Conservation (phyloP, 2,329 filamentous ascomycete genomes). For the Lizonia empirigonia region DNA sequence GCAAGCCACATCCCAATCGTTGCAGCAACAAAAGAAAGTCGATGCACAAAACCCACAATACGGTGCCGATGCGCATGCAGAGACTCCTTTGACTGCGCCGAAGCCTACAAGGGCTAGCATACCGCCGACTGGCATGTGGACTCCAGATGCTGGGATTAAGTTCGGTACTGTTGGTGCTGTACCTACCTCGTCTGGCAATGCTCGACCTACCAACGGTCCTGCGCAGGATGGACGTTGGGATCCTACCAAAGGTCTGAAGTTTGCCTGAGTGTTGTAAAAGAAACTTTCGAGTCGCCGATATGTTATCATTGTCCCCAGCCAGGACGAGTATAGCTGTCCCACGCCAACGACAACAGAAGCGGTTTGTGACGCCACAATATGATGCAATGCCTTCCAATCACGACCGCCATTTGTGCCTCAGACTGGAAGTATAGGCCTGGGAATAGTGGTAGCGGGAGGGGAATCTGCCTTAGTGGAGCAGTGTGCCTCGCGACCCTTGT, state of each 20-base stretch:
- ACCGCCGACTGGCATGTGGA: conserved; percentile 67
- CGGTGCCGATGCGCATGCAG: conserved; percentile 53
- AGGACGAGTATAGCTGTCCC: neutral
- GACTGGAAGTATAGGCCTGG: conserved; percentile 7
- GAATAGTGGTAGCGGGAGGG: conserved; percentile 8
- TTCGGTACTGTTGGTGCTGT: conserved; percentile 66
- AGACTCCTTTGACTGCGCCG: conserved; percentile 61
- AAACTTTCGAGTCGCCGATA: neutral
- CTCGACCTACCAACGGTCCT: conserved; percentile 42
- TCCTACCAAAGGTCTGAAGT: conserved; percentile 47
- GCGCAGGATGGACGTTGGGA: conserved; percentile 49
- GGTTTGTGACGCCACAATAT: neutral
- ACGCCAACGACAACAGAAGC: neutral
- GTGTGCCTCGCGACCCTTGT: conserved; percentile 32
- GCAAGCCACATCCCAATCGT: conserved; percentile 48
- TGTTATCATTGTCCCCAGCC: no score
- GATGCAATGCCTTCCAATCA: neutral
- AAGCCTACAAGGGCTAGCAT: conserved; percentile 49
- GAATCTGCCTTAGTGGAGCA: conserved; percentile 29
- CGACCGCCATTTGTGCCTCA: conserved; percentile 1
- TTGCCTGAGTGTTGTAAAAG: conserved; percentile 35
- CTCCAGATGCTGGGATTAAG: conserved; percentile 78
- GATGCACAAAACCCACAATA: conserved; percentile 66
- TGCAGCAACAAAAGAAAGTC: conserved; percentile 53
- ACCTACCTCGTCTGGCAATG: conserved; percentile 38